Percentiles rank a stretch among this genome's conserved stretches.
Evolutionary conservation across 768 basidiomycete species (phyloP).

Genomic region (Lanmaoa pseudosensibilis): DNA sequence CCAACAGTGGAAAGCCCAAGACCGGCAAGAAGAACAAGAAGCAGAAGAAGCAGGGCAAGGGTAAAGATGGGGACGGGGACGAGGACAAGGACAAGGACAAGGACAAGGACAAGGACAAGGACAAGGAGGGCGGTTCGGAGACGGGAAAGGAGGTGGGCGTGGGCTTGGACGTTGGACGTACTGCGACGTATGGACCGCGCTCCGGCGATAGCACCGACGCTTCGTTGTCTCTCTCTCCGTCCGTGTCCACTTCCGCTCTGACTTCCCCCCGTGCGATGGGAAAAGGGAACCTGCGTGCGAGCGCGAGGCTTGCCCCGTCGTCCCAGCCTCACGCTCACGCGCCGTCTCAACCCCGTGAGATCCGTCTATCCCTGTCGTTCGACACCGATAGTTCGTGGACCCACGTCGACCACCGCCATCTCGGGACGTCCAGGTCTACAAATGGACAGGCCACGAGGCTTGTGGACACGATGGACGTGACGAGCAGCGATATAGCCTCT

Average conservation of each 20-base stretch:
- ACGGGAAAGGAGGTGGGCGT: conserved; percentile 9
- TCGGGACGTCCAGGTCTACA: conserved; percentile 9
- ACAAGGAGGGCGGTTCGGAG: conserved; percentile 1
- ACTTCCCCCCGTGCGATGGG: neutral
- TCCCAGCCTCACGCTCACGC: conserved; percentile 26
- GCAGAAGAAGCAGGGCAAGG: neutral
- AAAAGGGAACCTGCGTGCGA: conserved; percentile 2
- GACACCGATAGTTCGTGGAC: conserved; percentile 72
- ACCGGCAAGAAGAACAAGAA: conserved; percentile 46
- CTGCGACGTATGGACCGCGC: neutral
- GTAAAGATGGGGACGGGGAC: neutral
- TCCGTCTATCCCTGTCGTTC: conserved; percentile 21
- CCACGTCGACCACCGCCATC: conserved; percentile 52
- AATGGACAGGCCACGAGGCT: conserved; percentile 8
- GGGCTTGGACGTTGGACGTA: neutral
- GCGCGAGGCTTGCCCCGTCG: conserved; percentile 6
- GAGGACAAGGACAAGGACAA: neutral
- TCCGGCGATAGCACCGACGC: conserved; percentile 21
- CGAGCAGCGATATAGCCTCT: conserved; percentile 54
- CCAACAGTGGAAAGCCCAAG: conserved; percentile 34
- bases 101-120: neutral
- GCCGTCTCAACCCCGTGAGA: conserved; percentile 16
- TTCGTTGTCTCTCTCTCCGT: conserved; percentile 8
- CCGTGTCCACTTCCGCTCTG: neutral
- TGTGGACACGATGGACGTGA: conserved; percentile 34